Evolutionary conservation across 2,329 filamentous ascomycete genomes (phyloP).

Genomic region (Ciborinia camelliae): DNA sequence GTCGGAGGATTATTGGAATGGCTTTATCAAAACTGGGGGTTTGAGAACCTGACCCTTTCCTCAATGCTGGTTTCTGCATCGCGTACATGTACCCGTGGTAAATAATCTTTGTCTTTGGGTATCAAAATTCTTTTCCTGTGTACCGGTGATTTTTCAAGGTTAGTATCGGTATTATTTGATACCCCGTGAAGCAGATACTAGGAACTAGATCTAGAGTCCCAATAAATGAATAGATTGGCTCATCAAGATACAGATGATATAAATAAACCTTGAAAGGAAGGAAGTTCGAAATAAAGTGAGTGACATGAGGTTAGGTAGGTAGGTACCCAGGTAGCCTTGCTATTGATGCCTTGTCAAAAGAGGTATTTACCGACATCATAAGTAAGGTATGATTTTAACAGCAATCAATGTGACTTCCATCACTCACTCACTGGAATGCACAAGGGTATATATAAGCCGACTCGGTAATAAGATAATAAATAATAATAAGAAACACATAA

Average conservation of each 20-base stretch:
- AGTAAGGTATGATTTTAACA: neutral
- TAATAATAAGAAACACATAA: neutral
- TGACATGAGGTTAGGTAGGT: neutral
- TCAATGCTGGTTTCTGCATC: neutral
- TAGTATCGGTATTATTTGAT: neutral
- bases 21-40: conserved; percentile 34
- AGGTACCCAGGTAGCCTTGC: no score
- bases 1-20: conserved; percentile 51
- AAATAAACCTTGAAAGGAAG: neutral
- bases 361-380: neutral
- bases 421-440: neutral
- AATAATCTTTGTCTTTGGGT: neutral
- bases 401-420: no score
- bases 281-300: neutral
- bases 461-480: neutral
- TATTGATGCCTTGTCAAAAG: neutral
- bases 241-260: conserved; percentile 1
- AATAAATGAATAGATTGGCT: neutral
- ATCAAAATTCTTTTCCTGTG: neutral
- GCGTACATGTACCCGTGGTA: no score
- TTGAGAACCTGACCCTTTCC: conserved; percentile 12
- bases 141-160: neutral
- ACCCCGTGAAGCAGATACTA: neutral
- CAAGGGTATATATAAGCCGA: neutral
- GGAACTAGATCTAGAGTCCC: conserved; percentile 1